Evolutionary conservation across 208 protist genomes (phyloP).

Genomic region (Trypanosoma mega): DNA sequence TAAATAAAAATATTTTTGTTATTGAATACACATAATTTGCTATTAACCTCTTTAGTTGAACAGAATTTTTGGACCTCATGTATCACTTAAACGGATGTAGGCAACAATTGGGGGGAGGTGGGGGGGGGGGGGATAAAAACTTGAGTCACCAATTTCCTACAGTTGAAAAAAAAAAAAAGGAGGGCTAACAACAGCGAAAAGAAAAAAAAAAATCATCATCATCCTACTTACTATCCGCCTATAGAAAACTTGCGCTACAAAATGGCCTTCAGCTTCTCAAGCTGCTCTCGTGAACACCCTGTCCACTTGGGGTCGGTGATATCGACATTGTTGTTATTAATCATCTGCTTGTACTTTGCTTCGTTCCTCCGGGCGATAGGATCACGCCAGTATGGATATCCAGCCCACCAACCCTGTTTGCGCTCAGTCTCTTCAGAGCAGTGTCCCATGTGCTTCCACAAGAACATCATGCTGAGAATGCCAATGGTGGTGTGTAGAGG

Average conservation of each 20-base stretch:
- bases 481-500: conserved; percentile 66
- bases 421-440: conserved; percentile 92
- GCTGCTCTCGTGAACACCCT: conserved; percentile 76
- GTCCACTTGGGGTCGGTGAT: conserved; percentile 91
- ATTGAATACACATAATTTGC: too few relatives aligned
- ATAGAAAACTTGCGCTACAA: conserved; percentile 32
- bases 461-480: conserved; percentile 69
- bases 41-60: too few relatives aligned
- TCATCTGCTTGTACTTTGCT: conserved; percentile 81
- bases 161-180: neutral
- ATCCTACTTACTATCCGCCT: conserved; percentile 5
- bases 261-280: conserved; percentile 61
- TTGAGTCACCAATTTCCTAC: too few relatives aligned
- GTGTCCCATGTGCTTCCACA: conserved; percentile 82
- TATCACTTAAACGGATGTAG: too few relatives aligned
- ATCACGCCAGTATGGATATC: conserved; percentile 92
- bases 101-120: too few relatives aligned
- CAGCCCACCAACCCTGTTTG: conserved; percentile 82
- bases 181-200: conserved; percentile 9
- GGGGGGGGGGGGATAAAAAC: too few relatives aligned
- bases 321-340: conserved; percentile 87
- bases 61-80: too few relatives aligned
- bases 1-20: too few relatives aligned
- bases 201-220: conserved; percentile 3
- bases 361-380: conserved; percentile 89